Evolutionary conservation across 2,329 filamentous ascomycete genomes (phyloP).

Genomic region (Aureobasidium sp.): DNA sequence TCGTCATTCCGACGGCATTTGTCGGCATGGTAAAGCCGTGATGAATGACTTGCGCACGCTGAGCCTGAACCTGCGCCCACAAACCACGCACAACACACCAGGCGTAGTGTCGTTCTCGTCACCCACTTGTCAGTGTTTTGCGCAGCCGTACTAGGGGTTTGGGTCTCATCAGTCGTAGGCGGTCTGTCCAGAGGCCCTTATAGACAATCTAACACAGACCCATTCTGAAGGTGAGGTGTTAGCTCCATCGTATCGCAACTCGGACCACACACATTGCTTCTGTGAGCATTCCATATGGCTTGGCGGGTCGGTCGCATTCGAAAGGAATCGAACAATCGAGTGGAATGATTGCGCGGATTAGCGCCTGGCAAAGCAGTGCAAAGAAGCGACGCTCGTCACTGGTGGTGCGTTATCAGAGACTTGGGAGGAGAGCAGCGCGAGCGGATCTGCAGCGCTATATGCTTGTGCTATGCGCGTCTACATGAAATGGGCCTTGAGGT

Average conservation of each 20-base stretch:
- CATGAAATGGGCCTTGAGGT: constrained; percentile 1
- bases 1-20: constrained; percentile 13
- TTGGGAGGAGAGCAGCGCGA: neutral
- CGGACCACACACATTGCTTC: constrained; percentile 8
- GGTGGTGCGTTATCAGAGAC: constrained; percentile 1
- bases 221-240: constrained; percentile 8
- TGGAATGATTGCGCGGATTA: constrained; percentile 2
- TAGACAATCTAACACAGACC: constrained; percentile 3
- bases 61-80: neutral
- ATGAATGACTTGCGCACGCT: constrained; percentile 2
- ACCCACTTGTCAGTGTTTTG: constrained; percentile 3
- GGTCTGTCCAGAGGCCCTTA: neutral
- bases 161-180: neutral
- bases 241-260: constrained; percentile 10
- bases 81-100: neutral
- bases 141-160: neutral
- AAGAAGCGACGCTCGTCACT: neutral
- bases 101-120: constrained; percentile 7
- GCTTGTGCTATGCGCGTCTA: constrained; percentile 9
- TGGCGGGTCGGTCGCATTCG: constrained; percentile 1
- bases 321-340: neutral
- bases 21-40: constrained; percentile 5
- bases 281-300: constrained; percentile 10
- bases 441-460: constrained; percentile 14
- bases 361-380: neutral